These are phyloP conservation scores for Euphorbia lathyris DNA, from an alignment of 345 rosid species.

Conservation along the genomic window DNA sequence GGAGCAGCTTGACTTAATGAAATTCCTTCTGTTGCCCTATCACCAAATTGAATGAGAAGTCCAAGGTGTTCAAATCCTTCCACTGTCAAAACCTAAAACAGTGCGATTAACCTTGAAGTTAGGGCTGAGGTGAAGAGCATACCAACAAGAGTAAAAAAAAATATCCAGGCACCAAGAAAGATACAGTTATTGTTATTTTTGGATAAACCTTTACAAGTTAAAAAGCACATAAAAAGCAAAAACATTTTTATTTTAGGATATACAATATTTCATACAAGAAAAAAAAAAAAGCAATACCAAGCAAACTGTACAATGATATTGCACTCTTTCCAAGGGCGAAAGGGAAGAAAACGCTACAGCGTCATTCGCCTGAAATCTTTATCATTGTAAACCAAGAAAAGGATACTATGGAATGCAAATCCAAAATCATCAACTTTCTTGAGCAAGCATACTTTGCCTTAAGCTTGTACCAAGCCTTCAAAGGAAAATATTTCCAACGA, in stretches of 20 bases:
- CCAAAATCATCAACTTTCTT: background rate
- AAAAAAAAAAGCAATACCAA: background rate
- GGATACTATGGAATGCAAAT: background rate
- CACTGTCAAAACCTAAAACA: constrained; percentile 76
- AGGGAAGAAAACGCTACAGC: no score
- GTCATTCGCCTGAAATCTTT: background rate
- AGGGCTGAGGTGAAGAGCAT: constrained; percentile 9
- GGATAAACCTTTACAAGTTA: background rate
- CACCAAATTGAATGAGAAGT: constrained; percentile 88
- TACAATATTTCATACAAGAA: background rate
- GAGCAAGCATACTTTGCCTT: background rate
- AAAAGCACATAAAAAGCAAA: background rate
- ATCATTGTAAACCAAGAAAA: background rate
- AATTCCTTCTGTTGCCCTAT: constrained; percentile 74
- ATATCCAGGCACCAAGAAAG: background rate
- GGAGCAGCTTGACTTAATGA: constrained; percentile 88
- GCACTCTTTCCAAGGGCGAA: background rate
- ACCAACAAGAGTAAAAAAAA: constrained; percentile 1
- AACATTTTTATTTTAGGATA: constrained; percentile 2
- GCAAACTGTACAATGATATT: background rate
- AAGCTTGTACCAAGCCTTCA: no score
- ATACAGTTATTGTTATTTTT: background rate
- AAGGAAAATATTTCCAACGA: background rate
- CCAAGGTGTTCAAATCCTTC: constrained; percentile 98
- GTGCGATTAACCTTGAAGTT: constrained; percentile 22